A percentile compares a stretch with the other conserved stretches of the same genome.
These are phyloP conservation scores for Candida arabinofermentans DNA, from an alignment of 805 yeast genomes.

Conservation along the genomic window DNA sequence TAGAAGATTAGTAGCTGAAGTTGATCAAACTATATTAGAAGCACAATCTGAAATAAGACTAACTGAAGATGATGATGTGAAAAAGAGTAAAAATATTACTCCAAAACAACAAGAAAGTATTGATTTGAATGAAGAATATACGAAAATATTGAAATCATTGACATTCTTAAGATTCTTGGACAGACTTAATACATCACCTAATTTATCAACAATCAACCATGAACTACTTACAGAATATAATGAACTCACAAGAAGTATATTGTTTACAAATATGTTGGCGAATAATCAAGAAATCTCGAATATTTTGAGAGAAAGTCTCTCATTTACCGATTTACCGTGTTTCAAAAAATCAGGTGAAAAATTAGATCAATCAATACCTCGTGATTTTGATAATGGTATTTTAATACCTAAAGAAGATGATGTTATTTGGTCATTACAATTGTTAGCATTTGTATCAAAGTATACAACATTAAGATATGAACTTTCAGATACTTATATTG, in stretches of 20 bases:
- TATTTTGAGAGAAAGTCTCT: slow-evolving; percentile 21
- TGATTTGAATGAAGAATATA: slow-evolving; percentile 23
- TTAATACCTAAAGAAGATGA: slow-evolving; percentile 92
- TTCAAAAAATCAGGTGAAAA: slow-evolving; percentile 19
- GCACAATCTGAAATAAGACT: slow-evolving; percentile 25
- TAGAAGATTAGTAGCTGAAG: slow-evolving; percentile 22
- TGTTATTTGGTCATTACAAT: slow-evolving; percentile 87
- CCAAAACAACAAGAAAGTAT: slow-evolving; percentile 2
- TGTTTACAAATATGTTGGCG: slow-evolving; percentile 24
- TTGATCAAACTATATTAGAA: slow-evolving; percentile 26
- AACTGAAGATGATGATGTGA: slow-evolving; percentile 16
- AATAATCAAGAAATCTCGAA: slow-evolving; percentile 27
- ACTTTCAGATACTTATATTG: slow-evolving; percentile 71
- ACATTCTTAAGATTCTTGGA: slow-evolving; percentile 27
- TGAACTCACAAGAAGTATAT: slow-evolving; percentile 22
- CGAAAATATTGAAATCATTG: slow-evolving; percentile 23
- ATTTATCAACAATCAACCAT: slow-evolving; percentile 16
- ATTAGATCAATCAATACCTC: slow-evolving; percentile 36
- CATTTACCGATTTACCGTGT: slow-evolving; percentile 17
- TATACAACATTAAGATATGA: slow-evolving; percentile 74
- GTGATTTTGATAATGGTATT: slow-evolving; percentile 60
- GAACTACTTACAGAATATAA: slow-evolving; percentile 21
- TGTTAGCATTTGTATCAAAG: slow-evolving; percentile 89
- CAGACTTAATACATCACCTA: slow-evolving; percentile 23
- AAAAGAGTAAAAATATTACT: slow-evolving; percentile 4